Evolutionary conservation across 495 filamentous ascomycete genomes (phyloP).

Genomic region (Penicillium manginii): DNA sequence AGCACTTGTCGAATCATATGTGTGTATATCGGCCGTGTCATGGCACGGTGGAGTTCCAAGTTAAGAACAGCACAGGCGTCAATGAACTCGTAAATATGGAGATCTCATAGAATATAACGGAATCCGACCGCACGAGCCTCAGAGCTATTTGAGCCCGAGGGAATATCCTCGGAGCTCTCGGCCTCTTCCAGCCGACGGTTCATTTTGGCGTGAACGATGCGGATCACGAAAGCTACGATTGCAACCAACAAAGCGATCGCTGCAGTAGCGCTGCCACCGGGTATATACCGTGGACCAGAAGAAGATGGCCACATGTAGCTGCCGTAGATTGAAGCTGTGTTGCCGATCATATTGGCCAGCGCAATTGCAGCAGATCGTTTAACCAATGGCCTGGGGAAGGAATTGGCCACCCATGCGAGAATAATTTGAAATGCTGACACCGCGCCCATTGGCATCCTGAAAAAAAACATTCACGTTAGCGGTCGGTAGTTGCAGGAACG

Average conservation of each 20-base stretch:
- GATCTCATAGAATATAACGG: conserved; percentile 49
- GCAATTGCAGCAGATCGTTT: conserved; percentile 69
- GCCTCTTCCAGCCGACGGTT: conserved; percentile 65
- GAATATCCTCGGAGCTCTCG: conserved; percentile 41
- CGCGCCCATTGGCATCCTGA: conserved; percentile 59
- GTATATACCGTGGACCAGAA: conserved; percentile 46
- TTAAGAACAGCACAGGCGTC: background rate
- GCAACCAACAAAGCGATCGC: conserved; percentile 35
- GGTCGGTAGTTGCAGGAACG: background rate
- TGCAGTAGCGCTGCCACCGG: conserved; percentile 37
- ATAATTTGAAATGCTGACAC: conserved; percentile 61
- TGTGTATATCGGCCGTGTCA: no score
- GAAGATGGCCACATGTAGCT: conserved; percentile 70
- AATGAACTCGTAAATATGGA: background rate
- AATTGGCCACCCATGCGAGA: conserved; percentile 79
- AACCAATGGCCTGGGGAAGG: conserved; percentile 74
- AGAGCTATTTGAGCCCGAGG: conserved; percentile 30
- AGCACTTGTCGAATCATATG: no score
- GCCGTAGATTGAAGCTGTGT: conserved; percentile 71
- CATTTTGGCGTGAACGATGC: conserved; percentile 56
- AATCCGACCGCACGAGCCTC: conserved; percentile 60
- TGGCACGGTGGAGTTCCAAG: background rate
- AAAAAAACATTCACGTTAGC: conserved; percentile 3
- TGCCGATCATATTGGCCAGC: conserved; percentile 75
- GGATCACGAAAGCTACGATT: conserved; percentile 32